Conservation (phyloP, 2,329 filamentous ascomycete species). For the Ophiosphaerella korrae region DNA sequence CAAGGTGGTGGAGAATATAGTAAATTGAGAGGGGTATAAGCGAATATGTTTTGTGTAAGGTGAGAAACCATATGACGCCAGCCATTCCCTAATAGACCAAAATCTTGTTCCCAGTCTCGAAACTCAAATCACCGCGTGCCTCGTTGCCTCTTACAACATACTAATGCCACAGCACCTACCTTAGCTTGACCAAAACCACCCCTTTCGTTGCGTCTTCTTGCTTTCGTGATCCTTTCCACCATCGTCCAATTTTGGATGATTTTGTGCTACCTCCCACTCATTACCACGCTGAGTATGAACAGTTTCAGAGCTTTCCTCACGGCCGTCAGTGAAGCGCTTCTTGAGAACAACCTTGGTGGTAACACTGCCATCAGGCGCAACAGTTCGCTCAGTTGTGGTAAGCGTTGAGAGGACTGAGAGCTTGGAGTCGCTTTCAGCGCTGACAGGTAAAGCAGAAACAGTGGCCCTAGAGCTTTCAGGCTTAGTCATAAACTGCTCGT, state of each 20-base stretch:
- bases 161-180: too few relatives aligned
- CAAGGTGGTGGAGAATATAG: too few relatives aligned
- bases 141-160: too few relatives aligned
- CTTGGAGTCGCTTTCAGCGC: constrained; percentile 23
- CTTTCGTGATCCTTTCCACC: constrained; percentile 3
- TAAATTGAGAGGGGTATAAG: too few relatives aligned
- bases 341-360: constrained; percentile 63
- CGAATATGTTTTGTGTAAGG: too few relatives aligned
- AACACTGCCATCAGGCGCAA: constrained; percentile 61
- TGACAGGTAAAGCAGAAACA: constrained; percentile 10
- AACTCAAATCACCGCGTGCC: too few relatives aligned
- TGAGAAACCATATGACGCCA: too few relatives aligned
- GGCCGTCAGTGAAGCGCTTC: constrained; percentile 64
- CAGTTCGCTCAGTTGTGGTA: constrained; percentile 62
- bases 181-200: constrained; percentile 43
- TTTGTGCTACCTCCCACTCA: constrained; percentile 5
- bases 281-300: constrained; percentile 51
- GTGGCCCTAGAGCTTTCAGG: neutral
- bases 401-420: constrained; percentile 58
- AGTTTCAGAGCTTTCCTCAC: constrained; percentile 63
- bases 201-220: constrained; percentile 23
- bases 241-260: neutral
- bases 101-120: too few relatives aligned
- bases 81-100: too few relatives aligned
- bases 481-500: constrained; percentile 51